Evolutionary conservation across 2,329 filamentous ascomycete genomes (phyloP), one percentile per base, ranked within the genome.

Genomic region (Coniochaeta pulveracea): DNA sequence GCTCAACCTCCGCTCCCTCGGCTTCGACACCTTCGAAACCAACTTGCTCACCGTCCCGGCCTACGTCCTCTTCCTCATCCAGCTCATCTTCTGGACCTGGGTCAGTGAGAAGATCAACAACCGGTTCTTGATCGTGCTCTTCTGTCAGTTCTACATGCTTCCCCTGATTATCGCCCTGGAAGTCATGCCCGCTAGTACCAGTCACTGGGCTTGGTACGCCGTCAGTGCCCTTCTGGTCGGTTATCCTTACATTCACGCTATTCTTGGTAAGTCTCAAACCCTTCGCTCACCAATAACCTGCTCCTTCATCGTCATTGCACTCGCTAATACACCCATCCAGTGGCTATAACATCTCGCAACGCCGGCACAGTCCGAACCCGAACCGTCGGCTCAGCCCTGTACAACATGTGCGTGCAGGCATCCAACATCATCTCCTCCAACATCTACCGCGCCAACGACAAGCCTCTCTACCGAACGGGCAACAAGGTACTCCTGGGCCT

Each of bases 301-400:
- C 9, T 11, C 14, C 3, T 6, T 19, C 19, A 14, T 10, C 3
- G 14, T 8, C 12, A 33, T 18, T 7, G 22, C n/a, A 4, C 11
- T 8, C 12, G 12, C 30, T 19, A 14, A 29, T 28, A 14, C 37
- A 9, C 11, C 0, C 59, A 66, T 10, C 48, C 66, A 10, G 74
- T 78, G 0, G 70, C 65, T 0, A 69, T 73, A 51, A 75, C 66
- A 2, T 74, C 70, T 3, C 64, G 72, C 33, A 80, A 80, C 45
- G 66, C 72, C 1, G 72, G 73, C 18, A 64, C 66, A 3, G 75
- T 80, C 2, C 62, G 73, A 2, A 79, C 74, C 0, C 56, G 76
- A 3, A 72, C 76, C 1, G 70, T 80, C 9, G 68, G 69, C 1
- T 65, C 67, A 0, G 74, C 72, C 0, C 40, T 76, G 7, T 80